Percentiles rank a stretch among this genome's conserved stretches.
phyloP scores from a whole-genome alignment of 2,329 filamentous ascomycete genomes.

The Fusarium mangiferae region DNA sequence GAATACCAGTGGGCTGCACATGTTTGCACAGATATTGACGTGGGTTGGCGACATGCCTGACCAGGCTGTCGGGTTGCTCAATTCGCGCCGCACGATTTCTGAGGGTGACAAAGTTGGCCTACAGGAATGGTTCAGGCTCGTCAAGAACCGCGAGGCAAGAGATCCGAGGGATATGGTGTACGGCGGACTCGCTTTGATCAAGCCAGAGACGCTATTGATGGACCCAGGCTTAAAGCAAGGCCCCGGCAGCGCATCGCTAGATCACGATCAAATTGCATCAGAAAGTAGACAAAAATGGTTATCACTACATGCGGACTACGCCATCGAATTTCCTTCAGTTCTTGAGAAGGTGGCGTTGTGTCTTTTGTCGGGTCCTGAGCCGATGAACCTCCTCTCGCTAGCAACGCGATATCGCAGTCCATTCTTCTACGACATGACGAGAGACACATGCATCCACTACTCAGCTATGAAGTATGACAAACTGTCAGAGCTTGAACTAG shows the following conservation, averaged over 20 bases:
- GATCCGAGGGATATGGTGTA: conserved; percentile 3
- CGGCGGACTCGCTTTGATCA: neutral
- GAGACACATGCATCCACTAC: neutral
- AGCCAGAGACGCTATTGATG: neutral
- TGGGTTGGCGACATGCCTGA: neutral
- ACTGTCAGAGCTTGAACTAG: neutral
- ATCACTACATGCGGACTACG: neutral
- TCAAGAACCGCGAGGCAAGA: neutral
- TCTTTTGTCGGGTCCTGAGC: neutral
- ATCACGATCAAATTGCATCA: no score
- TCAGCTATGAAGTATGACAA: neutral
- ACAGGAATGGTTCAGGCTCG: neutral
- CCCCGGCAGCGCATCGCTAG: neutral
- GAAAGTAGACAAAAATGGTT: neutral
- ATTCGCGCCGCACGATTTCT: neutral
- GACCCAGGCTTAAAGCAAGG: neutral
- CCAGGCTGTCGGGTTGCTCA: fast-evolving
- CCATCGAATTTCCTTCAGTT: neutral
- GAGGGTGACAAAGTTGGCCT: neutral
- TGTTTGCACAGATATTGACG: neutral
- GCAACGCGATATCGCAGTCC: neutral
- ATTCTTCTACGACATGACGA: neutral
- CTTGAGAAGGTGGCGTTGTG: neutral
- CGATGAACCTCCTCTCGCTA: neutral
- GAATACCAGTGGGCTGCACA: neutral